Conservation (phyloP, 2,329 filamentous ascomycete genomes). For the Raffaelea albimanens region DNA sequence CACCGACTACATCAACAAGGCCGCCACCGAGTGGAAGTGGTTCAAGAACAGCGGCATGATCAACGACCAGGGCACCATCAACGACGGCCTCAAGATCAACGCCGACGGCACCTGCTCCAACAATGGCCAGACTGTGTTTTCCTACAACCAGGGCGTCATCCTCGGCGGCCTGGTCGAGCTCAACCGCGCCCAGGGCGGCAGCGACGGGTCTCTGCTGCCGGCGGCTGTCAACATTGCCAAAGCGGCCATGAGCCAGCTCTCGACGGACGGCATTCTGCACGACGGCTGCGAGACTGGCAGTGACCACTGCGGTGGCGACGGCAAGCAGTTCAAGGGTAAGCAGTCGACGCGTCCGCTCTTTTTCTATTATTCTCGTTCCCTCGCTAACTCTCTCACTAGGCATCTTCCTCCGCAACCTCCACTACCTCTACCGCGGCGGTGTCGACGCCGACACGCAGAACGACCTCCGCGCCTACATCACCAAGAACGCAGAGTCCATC, state of each 20-base stretch:
- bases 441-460: constrained; percentile 24
- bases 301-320: constrained; percentile 35
- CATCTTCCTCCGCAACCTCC: constrained; percentile 56
- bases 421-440: constrained; percentile 40
- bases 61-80: constrained; percentile 37
- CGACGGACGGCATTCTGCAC: constrained; percentile 37
- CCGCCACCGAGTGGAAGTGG: constrained; percentile 40
- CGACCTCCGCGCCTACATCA: constrained; percentile 44
- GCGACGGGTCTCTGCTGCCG: constrained; percentile 28
- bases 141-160: constrained; percentile 49
- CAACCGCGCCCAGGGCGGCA: constrained; percentile 25
- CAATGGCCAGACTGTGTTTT: constrained; percentile 35
- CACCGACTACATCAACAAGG: constrained; percentile 34
- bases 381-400: constrained; percentile 19
- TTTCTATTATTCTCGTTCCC: neutral
- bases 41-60: constrained; percentile 41
- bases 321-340: constrained; percentile 53
- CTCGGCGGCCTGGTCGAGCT: constrained; percentile 44
- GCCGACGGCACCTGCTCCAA: constrained; percentile 36
- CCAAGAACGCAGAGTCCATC: constrained; percentile 53
- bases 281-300: constrained; percentile 40
- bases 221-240: constrained; percentile 39
- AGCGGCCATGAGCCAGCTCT: constrained; percentile 37
- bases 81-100: constrained; percentile 38
- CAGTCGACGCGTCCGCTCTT: neutral